Evolutionary conservation across 345 rosid genomes (phyloP).

Genomic region (Clausena lansium): DNA sequence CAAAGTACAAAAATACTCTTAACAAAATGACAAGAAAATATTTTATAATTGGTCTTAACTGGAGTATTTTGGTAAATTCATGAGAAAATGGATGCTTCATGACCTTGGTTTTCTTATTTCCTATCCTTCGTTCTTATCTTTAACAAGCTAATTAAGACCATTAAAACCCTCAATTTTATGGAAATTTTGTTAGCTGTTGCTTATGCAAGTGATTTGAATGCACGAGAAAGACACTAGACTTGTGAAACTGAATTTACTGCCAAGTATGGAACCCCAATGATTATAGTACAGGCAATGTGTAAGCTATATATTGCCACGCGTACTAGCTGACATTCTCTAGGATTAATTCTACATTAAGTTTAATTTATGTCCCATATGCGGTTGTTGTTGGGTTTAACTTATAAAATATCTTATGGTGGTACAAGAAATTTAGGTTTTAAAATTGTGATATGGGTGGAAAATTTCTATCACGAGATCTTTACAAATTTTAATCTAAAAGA

Average conservation of each 20-base stretch:
- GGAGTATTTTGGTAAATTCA: neutral
- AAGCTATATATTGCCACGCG: constrained; percentile 17
- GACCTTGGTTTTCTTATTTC: neutral
- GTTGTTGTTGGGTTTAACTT: neutral
- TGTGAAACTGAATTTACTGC: constrained; percentile 8
- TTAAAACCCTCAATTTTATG: neutral
- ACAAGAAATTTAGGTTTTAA: neutral
- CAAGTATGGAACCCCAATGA: constrained; percentile 23
- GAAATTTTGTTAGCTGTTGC: constrained; percentile 9
- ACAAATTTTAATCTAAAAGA: no score
- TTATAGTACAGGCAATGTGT: constrained; percentile 4
- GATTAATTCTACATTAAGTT: neutral
- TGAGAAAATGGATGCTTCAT: neutral
- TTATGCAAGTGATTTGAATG: neutral
- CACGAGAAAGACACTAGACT: constrained; percentile 13
- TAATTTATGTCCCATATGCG: neutral
- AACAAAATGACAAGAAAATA: neutral
- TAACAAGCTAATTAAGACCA: neutral
- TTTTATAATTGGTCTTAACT: neutral
- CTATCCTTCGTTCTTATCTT: neutral
- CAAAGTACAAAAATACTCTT: neutral
- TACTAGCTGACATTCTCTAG: neutral
- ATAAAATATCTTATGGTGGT: neutral
- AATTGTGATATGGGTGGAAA: neutral
- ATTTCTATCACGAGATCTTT: neutral